A percentile compares a stretch with the other conserved stretches of the same genome.
phyloP scores from a whole-genome alignment of 176 grass and related monocot species.

The Eragrostis curvula region DNA sequence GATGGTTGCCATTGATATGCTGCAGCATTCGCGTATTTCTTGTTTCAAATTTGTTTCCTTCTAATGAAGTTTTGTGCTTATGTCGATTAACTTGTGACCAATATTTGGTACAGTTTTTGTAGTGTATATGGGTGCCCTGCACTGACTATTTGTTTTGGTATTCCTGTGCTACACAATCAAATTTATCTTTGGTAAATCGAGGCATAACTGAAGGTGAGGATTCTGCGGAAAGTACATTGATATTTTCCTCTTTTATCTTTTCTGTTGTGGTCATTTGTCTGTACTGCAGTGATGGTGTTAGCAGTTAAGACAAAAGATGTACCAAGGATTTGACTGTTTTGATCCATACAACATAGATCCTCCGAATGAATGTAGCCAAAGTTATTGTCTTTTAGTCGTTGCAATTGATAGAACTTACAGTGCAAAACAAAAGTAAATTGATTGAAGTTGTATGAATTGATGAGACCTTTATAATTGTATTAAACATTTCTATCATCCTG shows the following conservation, averaged over 20 bases:
- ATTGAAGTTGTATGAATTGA: constrained; percentile 62
- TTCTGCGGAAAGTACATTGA: background rate
- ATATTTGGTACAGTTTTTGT: background rate
- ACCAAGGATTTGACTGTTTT: constrained; percentile 47
- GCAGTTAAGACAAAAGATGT: constrained; percentile 44
- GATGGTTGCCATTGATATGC: background rate
- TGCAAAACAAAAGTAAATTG: constrained; percentile 58
- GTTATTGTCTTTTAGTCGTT: constrained; percentile 44
- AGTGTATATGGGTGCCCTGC: background rate
- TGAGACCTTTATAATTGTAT: constrained; percentile 31
- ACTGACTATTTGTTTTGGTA: constrained; percentile 15
- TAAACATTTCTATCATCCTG: background rate
- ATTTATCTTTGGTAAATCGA: background rate
- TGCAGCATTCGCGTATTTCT: background rate
- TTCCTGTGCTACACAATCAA: constrained; percentile 14
- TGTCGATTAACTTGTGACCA: background rate
- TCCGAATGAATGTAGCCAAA: constrained; percentile 57
- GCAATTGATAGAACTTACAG: constrained; percentile 56
- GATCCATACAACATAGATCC: constrained; percentile 41
- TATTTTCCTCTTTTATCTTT: constrained; percentile 46
- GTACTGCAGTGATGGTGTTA: constrained; percentile 42
- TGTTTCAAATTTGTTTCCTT: constrained; percentile 21
- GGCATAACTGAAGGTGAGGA: background rate
- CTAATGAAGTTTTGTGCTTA: background rate
- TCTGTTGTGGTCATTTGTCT: constrained; percentile 48